Conservation (phyloP, 1,284 basidiomycete species). For the Mycena sp. region DNA sequence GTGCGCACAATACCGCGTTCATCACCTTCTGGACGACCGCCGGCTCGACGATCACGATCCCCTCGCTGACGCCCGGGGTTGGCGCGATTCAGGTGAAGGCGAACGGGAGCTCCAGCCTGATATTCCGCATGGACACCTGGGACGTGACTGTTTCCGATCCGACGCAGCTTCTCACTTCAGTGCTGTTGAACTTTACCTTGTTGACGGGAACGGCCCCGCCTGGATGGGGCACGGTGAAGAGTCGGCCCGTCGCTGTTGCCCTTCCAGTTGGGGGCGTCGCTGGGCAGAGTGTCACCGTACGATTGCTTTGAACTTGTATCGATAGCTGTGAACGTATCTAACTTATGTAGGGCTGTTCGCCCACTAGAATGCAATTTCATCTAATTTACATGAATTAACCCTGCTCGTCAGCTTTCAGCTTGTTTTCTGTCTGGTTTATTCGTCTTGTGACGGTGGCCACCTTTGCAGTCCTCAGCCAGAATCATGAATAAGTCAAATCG, state of each 20-base stretch:
- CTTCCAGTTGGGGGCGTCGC: constrained; percentile 43
- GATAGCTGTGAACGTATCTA: too few relatives aligned
- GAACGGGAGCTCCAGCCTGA: constrained; percentile 52
- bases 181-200: constrained; percentile 41
- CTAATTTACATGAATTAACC: too few relatives aligned
- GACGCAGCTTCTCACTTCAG: constrained; percentile 43
- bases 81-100: constrained; percentile 50
- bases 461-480: too few relatives aligned
- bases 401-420: too few relatives aligned
- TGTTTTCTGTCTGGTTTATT: too few relatives aligned
- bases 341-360: too few relatives aligned
- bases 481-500: too few relatives aligned
- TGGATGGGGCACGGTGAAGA: constrained; percentile 38
- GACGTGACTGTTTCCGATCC: constrained; percentile 69
- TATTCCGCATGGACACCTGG: constrained; percentile 53
- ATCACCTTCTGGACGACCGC: constrained; percentile 55
- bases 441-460: too few relatives aligned
- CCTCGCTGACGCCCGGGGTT: constrained; percentile 28
- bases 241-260: constrained; percentile 27
- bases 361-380: too few relatives aligned
- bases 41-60: constrained; percentile 45
- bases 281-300: constrained; percentile 45
- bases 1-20: constrained; percentile 48
- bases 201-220: constrained; percentile 36
- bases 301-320: constrained; percentile 15